Conservation (phyloP, 2,329 filamentous ascomycete species). For the Xylaria multiplex region DNA sequence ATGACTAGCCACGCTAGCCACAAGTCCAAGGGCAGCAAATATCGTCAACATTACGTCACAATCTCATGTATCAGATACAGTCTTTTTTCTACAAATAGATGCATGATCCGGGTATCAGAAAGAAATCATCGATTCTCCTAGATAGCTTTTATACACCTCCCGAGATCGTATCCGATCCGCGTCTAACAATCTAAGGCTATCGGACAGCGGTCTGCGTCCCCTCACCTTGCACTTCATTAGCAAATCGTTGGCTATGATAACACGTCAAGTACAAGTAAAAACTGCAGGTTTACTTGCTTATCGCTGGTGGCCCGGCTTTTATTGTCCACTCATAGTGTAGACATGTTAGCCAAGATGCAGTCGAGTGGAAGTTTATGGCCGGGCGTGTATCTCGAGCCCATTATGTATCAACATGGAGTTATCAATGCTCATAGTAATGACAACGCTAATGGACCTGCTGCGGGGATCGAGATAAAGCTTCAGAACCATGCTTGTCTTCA, state of each 20-base stretch:
- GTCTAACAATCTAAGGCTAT: background rate
- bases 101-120: background rate
- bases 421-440: slow-evolving; percentile 38
- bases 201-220: background rate
- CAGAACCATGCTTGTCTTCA: slow-evolving; percentile 16
- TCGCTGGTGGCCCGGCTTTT: slow-evolving; percentile 4
- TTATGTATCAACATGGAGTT: slow-evolving; percentile 40
- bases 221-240: slow-evolving; percentile 13
- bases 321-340: slow-evolving; percentile 42
- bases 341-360: slow-evolving; percentile 34
- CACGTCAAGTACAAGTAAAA: slow-evolving; percentile 10
- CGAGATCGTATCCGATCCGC: slow-evolving; percentile 4
- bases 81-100: background rate
- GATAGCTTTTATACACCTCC: background rate
- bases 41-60: slow-evolving; percentile 38
- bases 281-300: slow-evolving; percentile 17
- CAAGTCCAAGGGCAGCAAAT: slow-evolving; percentile 54
- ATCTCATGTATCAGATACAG: background rate
- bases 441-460: slow-evolving; percentile 36
- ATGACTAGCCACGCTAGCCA: slow-evolving; percentile 67
- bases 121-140: background rate
- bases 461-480: slow-evolving; percentile 45
- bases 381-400: slow-evolving; percentile 41
- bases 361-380: slow-evolving; percentile 39
- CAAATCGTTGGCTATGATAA: slow-evolving; percentile 14